phyloP scores from a whole-genome alignment of 345 rosid species.

The Linum tenue region DNA sequence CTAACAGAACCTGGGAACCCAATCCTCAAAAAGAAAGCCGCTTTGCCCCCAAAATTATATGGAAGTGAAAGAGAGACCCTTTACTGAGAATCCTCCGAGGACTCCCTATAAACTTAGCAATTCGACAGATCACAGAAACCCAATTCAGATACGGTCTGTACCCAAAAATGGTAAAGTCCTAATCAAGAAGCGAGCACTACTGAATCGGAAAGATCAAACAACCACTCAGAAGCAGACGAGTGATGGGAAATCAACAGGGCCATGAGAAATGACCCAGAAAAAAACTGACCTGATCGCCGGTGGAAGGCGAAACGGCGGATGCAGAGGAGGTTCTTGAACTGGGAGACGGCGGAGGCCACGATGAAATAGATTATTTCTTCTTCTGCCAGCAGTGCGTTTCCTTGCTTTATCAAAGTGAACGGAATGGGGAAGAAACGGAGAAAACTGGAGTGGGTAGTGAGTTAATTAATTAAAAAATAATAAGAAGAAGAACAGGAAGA shows the following conservation, averaged over 20 bases:
- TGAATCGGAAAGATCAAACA: no score
- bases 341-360: conserved; percentile 22
- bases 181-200: no score
- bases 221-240: background rate
- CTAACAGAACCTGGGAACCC: background rate
- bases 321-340: conserved; percentile 20
- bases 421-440: no score
- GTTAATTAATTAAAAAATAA: no score
- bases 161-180: background rate
- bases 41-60: no score
- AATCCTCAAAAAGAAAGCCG: background rate
- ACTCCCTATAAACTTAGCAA: background rate
- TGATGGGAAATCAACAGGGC: background rate
- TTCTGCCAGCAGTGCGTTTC: no score
- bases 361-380: no score
- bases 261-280: background rate
- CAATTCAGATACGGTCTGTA: no score
- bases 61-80: no score
- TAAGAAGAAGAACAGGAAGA: no score
- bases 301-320: conserved; percentile 42
- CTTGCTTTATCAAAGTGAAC: no score
- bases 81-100: background rate
- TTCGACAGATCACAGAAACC: background rate
- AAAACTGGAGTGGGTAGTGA: no score
- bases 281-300: conserved; percentile 52